Evolutionary conservation across 2,329 filamentous ascomycete species (phyloP).

Genomic region (Colletotrichum graminicola): DNA sequence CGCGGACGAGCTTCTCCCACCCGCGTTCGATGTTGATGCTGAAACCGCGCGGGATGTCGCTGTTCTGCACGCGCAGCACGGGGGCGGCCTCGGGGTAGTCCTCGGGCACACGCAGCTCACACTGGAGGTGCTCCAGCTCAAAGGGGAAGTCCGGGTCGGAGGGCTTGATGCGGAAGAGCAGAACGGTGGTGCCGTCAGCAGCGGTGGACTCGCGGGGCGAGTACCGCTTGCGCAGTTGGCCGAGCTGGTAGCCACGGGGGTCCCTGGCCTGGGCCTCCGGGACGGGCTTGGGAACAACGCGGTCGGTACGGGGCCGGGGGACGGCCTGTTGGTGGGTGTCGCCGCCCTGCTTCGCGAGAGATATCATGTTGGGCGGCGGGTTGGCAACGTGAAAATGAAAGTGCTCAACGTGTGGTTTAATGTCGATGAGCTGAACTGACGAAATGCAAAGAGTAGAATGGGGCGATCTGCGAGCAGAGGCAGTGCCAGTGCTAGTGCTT

Average conservation of each 20-base stretch:
- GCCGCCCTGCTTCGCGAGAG: conserved; percentile 50
- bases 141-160: conserved; percentile 90
- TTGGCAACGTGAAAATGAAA: conserved; percentile 4
- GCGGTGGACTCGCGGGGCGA: conserved; percentile 59
- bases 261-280: conserved; percentile 74
- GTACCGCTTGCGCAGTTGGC: conserved; percentile 78
- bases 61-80: conserved; percentile 73
- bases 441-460: conserved; percentile 21
- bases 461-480: conserved; percentile 19
- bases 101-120: conserved; percentile 73
- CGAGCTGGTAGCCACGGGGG: conserved; percentile 80
- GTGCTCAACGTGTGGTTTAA: conserved; percentile 31
- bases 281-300: conserved; percentile 73
- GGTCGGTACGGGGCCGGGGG: conserved; percentile 57
- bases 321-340: conserved; percentile 60
- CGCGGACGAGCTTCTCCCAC: conserved; percentile 74
- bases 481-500: conserved; percentile 15
- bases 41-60: conserved; percentile 77
- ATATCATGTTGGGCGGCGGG: conserved; percentile 52
- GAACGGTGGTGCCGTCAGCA: conserved; percentile 60
- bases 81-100: conserved; percentile 72
- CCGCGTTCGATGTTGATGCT: conserved; percentile 82
- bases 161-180: conserved; percentile 75
- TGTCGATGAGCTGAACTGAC: conserved; percentile 41
- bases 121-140: conserved; percentile 77